These are phyloP conservation scores for Paramecium primaurelia DNA, from an alignment of 73 alveolate genomes.

Conservation along the genomic window DNA sequence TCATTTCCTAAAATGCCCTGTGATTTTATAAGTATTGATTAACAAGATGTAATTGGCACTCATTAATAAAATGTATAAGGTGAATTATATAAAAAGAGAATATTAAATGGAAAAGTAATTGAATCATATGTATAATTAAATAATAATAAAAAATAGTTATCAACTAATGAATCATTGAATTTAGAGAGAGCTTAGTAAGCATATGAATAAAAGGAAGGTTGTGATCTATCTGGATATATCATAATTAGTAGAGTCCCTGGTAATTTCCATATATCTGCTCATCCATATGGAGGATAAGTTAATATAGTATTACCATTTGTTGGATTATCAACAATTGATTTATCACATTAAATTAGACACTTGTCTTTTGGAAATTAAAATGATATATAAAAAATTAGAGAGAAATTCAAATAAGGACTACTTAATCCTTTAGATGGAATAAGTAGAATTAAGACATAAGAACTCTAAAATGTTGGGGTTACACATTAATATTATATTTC, in stretches of 20 bases:
- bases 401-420: constrained; percentile 71
- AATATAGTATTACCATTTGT: constrained; percentile 50
- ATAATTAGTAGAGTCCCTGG: constrained; percentile 85
- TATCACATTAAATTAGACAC: constrained; percentile 83
- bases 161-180: constrained; percentile 47
- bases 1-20: constrained; percentile 94
- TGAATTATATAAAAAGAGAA: constrained; percentile 64
- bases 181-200: constrained; percentile 65
- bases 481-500: constrained; percentile 85
- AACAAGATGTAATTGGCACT: constrained; percentile 96
- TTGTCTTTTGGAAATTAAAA: constrained; percentile 82
- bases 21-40: constrained; percentile 92
- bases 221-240: constrained; percentile 81
- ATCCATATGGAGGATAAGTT: constrained; percentile 73
- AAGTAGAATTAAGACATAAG: constrained; percentile 37
- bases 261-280: constrained; percentile 91
- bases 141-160: background rate
- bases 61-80: constrained; percentile 82
- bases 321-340: constrained; percentile 68
- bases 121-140: background rate
- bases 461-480: constrained; percentile 33
- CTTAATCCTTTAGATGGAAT: constrained; percentile 77
- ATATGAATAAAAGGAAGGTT: constrained; percentile 77
- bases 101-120: constrained; percentile 56
- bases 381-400: constrained; percentile 68